These are phyloP conservation scores for Neospermospora avenae DNA, from an alignment of 2,329 filamentous ascomycete genomes.

Conservation along the genomic window DNA sequence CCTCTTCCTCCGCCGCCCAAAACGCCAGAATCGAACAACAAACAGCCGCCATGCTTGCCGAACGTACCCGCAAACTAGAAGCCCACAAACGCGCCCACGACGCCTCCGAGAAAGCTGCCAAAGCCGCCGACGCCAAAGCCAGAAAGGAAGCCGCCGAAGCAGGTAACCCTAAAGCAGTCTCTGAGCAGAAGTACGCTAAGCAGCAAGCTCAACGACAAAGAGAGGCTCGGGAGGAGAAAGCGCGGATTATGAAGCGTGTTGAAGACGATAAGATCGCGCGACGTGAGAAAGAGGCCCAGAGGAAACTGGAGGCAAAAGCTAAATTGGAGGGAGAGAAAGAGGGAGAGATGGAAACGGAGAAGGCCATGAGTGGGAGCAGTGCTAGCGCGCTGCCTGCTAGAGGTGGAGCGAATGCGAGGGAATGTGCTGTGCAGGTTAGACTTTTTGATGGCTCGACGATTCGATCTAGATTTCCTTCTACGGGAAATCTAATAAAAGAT, in stretches of 20 bases:
- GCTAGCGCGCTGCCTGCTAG: constrained; percentile 14
- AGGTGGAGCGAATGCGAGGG: constrained; percentile 20
- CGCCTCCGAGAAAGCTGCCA: constrained; percentile 36
- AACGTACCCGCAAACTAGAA: constrained; percentile 47
- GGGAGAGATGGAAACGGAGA: constrained; percentile 18
- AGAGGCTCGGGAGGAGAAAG: constrained; percentile 64
- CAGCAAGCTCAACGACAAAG: constrained; percentile 59
- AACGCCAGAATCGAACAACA: constrained; percentile 11
- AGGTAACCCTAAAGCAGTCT: constrained; percentile 18
- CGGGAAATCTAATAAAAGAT: constrained; percentile 57
- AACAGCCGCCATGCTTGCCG: constrained; percentile 42
- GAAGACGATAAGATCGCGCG: constrained; percentile 73
- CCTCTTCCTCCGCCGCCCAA: not conserved
- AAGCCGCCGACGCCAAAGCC: constrained; percentile 43
- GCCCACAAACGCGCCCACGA: constrained; percentile 46
- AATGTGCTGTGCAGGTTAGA: constrained; percentile 70
- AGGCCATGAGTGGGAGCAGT: constrained; percentile 14
- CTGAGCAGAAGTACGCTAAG: constrained; percentile 48
- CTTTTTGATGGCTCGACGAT: constrained; percentile 82
- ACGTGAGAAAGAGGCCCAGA: constrained; percentile 51
- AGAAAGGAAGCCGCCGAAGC: constrained; percentile 42
- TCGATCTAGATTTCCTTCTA: constrained; percentile 65
- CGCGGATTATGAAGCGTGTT: constrained; percentile 70
- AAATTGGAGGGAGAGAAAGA: constrained; percentile 28
- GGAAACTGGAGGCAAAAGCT: constrained; percentile 41